Conservation (phyloP, 768 basidiomycete species). For the Naematelia aurantialba region DNA sequence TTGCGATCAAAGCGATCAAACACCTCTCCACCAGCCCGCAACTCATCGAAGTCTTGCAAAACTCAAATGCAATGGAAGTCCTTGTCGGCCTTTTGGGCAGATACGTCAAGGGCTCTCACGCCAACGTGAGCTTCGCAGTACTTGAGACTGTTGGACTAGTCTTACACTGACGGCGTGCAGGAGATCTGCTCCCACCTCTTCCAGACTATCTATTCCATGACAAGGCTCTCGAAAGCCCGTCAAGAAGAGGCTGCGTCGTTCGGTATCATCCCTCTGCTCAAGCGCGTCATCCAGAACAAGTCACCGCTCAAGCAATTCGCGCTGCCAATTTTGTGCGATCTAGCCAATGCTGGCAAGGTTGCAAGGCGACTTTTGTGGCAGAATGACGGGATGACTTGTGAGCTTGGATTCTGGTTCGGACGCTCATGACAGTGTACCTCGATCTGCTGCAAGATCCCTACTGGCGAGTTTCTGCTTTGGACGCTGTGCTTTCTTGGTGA, state of each 20-base stretch:
- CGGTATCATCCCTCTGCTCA: slow-evolving; percentile 86
- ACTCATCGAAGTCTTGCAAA: slow-evolving; percentile 87
- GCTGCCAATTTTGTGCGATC: slow-evolving; percentile 90
- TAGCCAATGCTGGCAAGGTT: slow-evolving; percentile 90
- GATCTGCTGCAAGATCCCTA: slow-evolving; percentile 48
- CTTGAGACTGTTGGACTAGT: not conserved
- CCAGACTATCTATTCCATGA: slow-evolving; percentile 95
- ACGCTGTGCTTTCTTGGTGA: slow-evolving; percentile 84
- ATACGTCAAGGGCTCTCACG: slow-evolving; percentile 70
- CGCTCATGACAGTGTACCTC: slow-evolving; percentile 41
- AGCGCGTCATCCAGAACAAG: slow-evolving; percentile 77
- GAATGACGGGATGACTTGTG: slow-evolving; percentile 69
- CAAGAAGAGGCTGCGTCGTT: slow-evolving; percentile 97
- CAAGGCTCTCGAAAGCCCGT: slow-evolving; percentile 84
- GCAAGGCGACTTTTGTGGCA: slow-evolving; percentile 88
- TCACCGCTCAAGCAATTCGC: slow-evolving; percentile 97
- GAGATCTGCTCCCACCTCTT: slow-evolving; percentile 97
- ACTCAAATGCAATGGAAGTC: slow-evolving; percentile 89
- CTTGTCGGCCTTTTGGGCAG: slow-evolving; percentile 80
- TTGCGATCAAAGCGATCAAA: slow-evolving; percentile 89
- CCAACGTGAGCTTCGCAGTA: slow-evolving; percentile 60
- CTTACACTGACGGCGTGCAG: slow-evolving; percentile 52
- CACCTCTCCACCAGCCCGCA: slow-evolving; percentile 91
- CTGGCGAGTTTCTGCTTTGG: slow-evolving; percentile 56
- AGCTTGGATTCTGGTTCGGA: slow-evolving; percentile 7